Evolutionary conservation across 202 grass and related monocot genomes (phyloP).

Genomic region (Dendrocalamus latiflorus): DNA sequence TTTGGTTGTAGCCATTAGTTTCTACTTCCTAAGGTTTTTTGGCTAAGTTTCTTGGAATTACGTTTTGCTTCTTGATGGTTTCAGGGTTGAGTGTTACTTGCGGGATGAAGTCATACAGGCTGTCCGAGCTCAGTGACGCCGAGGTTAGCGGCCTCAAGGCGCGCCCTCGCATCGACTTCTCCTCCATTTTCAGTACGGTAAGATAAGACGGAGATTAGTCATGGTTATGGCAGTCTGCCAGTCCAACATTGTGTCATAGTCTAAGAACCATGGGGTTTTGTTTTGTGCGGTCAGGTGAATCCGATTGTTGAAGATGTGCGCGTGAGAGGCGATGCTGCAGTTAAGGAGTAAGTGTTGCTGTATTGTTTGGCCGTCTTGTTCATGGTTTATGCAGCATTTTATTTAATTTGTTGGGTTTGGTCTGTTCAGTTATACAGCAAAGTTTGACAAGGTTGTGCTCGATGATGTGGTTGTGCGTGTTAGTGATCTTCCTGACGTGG

Average conservation of each 20-base stretch:
- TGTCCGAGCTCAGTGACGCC: conserved; percentile 58
- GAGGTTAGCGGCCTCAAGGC: conserved; percentile 72
- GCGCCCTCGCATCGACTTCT: conserved; percentile 83
- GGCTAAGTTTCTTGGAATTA: background rate
- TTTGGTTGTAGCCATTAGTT: background rate
- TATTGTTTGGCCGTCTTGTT: background rate
- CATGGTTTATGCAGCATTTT: background rate
- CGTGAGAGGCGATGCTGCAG: conserved; percentile 68
- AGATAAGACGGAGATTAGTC: background rate
- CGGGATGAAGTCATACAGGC: conserved; percentile 81
- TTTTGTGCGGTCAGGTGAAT: conserved; percentile 51
- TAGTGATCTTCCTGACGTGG: conserved; percentile 54
- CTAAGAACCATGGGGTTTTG: background rate
- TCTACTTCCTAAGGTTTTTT: no score
- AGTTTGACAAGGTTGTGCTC: conserved; percentile 82
- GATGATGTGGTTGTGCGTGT: conserved; percentile 57
- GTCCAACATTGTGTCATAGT: background rate
- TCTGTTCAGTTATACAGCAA: conserved; percentile 68
- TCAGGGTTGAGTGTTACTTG: conserved; percentile 48
- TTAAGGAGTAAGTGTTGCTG: conserved; percentile 59
- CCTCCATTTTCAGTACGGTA: conserved; percentile 69
- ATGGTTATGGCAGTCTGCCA: background rate
- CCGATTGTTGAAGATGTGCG: conserved; percentile 92
- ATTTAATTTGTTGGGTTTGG: conserved; percentile 22
- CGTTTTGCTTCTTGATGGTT: background rate